Conservation (phyloP, 2,329 filamentous ascomycete species). For the Triangularia setosa region DNA sequence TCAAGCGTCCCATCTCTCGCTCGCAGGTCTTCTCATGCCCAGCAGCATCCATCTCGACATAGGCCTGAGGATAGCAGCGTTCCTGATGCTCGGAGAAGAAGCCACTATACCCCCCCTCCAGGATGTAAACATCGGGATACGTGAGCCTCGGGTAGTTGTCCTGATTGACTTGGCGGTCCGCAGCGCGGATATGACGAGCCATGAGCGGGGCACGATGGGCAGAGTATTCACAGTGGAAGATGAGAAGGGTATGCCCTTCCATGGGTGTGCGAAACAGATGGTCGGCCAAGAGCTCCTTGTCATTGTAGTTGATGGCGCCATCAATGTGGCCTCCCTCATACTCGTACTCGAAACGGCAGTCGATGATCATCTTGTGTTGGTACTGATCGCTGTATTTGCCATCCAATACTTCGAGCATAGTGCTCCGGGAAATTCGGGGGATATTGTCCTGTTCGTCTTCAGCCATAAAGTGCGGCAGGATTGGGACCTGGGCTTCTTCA, state of each 20-base stretch:
- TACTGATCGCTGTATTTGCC: conserved; percentile 74
- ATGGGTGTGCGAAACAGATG: conserved; percentile 71
- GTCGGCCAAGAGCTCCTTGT: conserved; percentile 80
- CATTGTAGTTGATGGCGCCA: conserved; percentile 91
- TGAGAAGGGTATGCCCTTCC: conserved; percentile 69
- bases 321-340: conserved; percentile 95
- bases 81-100: conserved; percentile 78
- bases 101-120: conserved; percentile 91
- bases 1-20: conserved; percentile 88
- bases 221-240: conserved; percentile 98
- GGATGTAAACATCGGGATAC: conserved; percentile 96
- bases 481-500: conserved; percentile 68
- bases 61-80: conserved; percentile 89
- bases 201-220: conserved; percentile 94
- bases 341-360: conserved; percentile 98
- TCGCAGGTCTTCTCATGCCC: conserved; percentile 92
- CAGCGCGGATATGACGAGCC: conserved; percentile 86
- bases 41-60: conserved; percentile 92
- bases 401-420: conserved; percentile 81
- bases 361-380: conserved; percentile 80
- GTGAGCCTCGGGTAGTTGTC: conserved; percentile 82
- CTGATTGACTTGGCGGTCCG: conserved; percentile 80
- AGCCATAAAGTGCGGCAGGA: conserved; percentile 78
- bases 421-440: conserved; percentile 78
- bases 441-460: conserved; percentile 81